These are phyloP conservation scores for Candida silvatica DNA, from an alignment of 805 yeast genomes.

Conservation along the genomic window DNA sequence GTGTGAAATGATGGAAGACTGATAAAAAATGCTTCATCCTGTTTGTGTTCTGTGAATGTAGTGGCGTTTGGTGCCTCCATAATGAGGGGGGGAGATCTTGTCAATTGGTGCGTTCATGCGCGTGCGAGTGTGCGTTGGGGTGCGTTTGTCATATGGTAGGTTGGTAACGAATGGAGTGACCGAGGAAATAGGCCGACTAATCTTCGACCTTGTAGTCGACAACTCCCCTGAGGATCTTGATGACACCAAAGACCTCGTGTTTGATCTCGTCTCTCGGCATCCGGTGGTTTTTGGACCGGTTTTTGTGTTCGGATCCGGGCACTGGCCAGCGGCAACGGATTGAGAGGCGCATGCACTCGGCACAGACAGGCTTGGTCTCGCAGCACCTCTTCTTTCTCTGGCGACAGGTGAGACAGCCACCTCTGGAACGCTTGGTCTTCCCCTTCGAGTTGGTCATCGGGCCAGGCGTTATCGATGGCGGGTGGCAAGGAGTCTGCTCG, in stretches of 20 bases:
- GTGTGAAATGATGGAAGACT: too few relatives aligned
- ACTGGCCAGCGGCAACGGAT: conserved; percentile 66
- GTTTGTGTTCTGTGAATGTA: too few relatives aligned
- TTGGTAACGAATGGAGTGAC: too few relatives aligned
- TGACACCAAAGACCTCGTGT: conserved; percentile 48
- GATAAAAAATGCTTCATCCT: too few relatives aligned
- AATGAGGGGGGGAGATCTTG: too few relatives aligned
- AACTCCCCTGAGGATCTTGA: conserved; percentile 55
- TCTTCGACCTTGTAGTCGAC: conserved; percentile 36
- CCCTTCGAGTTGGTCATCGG: not conserved
- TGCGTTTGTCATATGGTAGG: too few relatives aligned
- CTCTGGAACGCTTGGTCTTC: conserved; percentile 46
- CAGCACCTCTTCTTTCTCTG: conserved; percentile 73
- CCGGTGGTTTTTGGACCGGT: conserved; percentile 40
- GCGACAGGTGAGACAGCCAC: conserved; percentile 76
- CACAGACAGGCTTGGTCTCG: conserved; percentile 58
- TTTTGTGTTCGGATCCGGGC: conserved; percentile 58
- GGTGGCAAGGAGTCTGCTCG: not conserved
- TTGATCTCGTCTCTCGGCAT: conserved; percentile 43
- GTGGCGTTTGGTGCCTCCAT: too few relatives aligned
- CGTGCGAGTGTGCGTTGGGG: not conserved
- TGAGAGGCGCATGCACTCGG: conserved; percentile 57
- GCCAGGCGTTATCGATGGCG: not conserved
- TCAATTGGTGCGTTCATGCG: too few relatives aligned
- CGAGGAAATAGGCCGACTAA: conserved; percentile 1